Conservation (phyloP, 805 yeast species). For the Teunomyces stri region DNA sequence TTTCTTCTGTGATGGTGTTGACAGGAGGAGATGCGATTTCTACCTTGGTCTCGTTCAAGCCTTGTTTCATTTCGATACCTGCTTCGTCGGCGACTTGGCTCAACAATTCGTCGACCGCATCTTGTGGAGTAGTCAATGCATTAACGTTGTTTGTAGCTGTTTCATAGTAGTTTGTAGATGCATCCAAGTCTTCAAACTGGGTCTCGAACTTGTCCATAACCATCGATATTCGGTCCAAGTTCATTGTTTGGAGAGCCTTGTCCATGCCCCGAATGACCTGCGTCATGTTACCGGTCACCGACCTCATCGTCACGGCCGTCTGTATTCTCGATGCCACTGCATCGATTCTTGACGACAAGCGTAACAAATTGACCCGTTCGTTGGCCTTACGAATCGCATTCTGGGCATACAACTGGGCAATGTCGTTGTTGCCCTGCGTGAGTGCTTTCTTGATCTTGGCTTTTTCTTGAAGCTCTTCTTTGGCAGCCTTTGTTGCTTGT, state of each 20-base stretch:
- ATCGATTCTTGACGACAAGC: conserved; percentile 86
- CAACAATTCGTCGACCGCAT: conserved; percentile 87
- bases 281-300: conserved; percentile 92
- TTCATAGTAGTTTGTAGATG: conserved; percentile 90
- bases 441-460: conserved; percentile 87
- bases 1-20: conserved; percentile 53
- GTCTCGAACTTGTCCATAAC: conserved; percentile 97
- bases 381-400: conserved; percentile 91
- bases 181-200: conserved; percentile 95
- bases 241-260: conserved; percentile 92
- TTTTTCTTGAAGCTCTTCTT: conserved; percentile 85
- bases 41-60: conserved; percentile 65
- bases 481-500: conserved; percentile 87
- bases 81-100: conserved; percentile 96
- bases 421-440: conserved; percentile 82
- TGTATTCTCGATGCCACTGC: conserved; percentile 95
- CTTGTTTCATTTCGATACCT: conserved; percentile 87
- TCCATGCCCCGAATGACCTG: conserved; percentile 95
- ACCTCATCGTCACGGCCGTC: conserved; percentile 97
- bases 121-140: conserved; percentile 90
- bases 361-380: conserved; percentile 76
- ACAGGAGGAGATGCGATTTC: conserved; percentile 42
- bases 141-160: conserved; percentile 83
- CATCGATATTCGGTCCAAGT: conserved; percentile 84
- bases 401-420: conserved; percentile 91